phyloP scores from a whole-genome alignment of 257 asterid genomes.

The Plantago major region DNA sequence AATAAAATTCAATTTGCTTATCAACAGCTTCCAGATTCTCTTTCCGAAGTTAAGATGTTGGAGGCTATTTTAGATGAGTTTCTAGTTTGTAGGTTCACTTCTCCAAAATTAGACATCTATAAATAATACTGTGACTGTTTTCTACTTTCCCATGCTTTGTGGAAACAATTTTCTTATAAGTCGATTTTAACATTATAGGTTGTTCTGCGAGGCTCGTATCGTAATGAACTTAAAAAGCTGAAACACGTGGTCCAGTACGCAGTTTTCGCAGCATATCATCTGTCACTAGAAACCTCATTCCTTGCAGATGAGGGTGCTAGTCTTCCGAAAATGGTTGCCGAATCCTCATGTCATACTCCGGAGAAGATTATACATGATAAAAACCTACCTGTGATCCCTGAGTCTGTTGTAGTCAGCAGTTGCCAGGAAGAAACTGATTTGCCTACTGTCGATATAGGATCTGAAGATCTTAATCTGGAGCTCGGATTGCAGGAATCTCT shows the following conservation, averaged over 20 bases:
- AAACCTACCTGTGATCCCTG: conserved; percentile 27
- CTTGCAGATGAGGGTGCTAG: conserved; percentile 95
- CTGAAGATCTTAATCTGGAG: conserved; percentile 42
- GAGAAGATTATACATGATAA: conserved; percentile 35
- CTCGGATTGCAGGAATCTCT: conserved; percentile 44
- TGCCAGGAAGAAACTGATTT: conserved; percentile 24
- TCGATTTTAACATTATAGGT: conserved; percentile 37
- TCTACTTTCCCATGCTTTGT: too few relatives aligned
- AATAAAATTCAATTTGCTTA: too few relatives aligned
- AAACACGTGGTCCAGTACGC: conserved; percentile 75
- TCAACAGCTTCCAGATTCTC: conserved; percentile 1
- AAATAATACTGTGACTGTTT: too few relatives aligned
- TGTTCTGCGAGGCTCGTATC: conserved; percentile 70
- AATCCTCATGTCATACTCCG: conserved; percentile 25
- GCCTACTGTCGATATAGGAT: conserved; percentile 25
- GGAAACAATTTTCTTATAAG: too few relatives aligned
- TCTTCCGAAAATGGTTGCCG: conserved; percentile 47
- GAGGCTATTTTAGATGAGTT: too few relatives aligned
- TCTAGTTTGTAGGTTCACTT: too few relatives aligned
- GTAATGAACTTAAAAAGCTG: conserved; percentile 78
- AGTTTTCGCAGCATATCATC: conserved; percentile 92
- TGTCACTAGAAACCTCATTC: conserved; percentile 83
- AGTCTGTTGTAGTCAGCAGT: conserved; percentile 20
- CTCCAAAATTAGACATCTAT: too few relatives aligned
- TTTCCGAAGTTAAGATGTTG: not conserved